Evolutionary conservation across 2,329 filamentous ascomycete genomes (phyloP).

Genomic region (Sarocladiaceae sp.): DNA sequence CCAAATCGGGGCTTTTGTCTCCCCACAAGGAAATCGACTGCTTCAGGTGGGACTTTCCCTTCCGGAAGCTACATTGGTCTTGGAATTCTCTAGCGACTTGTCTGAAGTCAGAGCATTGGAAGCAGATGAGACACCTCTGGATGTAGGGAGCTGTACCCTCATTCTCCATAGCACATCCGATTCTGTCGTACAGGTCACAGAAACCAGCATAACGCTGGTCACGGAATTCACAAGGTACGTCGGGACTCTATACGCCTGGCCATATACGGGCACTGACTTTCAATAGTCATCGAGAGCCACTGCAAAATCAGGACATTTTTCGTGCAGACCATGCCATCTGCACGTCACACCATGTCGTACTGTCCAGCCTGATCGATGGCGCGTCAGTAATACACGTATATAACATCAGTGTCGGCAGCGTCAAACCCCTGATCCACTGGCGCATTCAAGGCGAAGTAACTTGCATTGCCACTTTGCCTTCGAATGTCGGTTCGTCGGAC

Average conservation of each 20-base stretch:
- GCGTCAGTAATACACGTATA: background rate
- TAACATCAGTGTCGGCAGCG: background rate
- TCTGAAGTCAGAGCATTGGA: constrained; percentile 38
- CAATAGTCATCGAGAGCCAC: background rate
- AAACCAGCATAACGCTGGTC: constrained; percentile 37
- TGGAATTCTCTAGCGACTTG: constrained; percentile 46
- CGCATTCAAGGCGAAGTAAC: constrained; percentile 44
- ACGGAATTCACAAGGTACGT: constrained; percentile 32
- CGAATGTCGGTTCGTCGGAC: constrained; percentile 3
- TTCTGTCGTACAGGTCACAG: constrained; percentile 52
- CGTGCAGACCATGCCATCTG: background rate
- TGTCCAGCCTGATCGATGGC: background rate
- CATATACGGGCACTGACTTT: background rate
- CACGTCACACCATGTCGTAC: background rate
- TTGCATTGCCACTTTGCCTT: constrained; percentile 34
- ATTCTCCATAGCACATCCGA: constrained; percentile 30
- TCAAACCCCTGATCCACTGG: constrained; percentile 17
- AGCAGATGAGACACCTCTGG: constrained; percentile 40
- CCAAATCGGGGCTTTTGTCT: constrained; percentile 47
- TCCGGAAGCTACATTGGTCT: constrained; percentile 42
- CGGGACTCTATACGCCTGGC: background rate
- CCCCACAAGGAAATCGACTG: background rate
- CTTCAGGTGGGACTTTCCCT: constrained; percentile 23
- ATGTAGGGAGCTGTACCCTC: constrained; percentile 50
- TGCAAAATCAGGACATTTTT: background rate